Conservation (phyloP, 352 stramenopile species). For the Vaucheria bursata region DNA sequence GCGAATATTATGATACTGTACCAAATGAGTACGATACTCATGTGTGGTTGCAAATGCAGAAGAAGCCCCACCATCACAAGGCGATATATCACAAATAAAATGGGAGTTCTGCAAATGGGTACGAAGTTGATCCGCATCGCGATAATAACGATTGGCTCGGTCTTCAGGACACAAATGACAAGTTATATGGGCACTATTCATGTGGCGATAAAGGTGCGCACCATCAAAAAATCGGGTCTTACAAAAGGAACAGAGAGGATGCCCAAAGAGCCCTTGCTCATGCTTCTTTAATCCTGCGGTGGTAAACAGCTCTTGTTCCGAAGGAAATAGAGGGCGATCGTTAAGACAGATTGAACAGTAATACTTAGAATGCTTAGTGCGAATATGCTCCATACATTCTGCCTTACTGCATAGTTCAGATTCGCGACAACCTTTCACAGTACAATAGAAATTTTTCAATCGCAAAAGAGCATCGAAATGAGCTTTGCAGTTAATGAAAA, state of each 20-base stretch:
- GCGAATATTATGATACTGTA: conserved; percentile 25
- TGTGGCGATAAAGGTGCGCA: conserved; percentile 45
- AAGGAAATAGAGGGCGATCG: conserved; percentile 43
- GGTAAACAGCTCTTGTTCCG: conserved; percentile 49
- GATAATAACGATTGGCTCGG: conserved; percentile 33
- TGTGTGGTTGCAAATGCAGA: conserved; percentile 18
- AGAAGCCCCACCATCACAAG: conserved; percentile 11
- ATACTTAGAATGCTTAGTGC: conserved; percentile 4
- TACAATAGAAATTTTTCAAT: conserved; percentile 16
- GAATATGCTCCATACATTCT: too few relatives aligned
- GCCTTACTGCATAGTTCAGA: too few relatives aligned
- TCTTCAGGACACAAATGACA: conserved; percentile 47
- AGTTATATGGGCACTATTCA: conserved; percentile 46
- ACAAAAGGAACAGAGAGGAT: conserved; percentile 50
- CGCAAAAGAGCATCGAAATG: conserved; percentile 53
- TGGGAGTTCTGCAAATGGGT: conserved; percentile 33
- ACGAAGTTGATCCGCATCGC: conserved; percentile 23
- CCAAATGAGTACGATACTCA: conserved; percentile 22
- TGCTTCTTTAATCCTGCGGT: conserved; percentile 38
- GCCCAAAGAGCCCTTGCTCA: conserved; percentile 20
- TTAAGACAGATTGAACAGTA: conserved; percentile 39
- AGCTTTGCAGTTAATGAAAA: conserved; percentile 62
- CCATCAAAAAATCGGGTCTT: conserved; percentile 43
- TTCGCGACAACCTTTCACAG: conserved; percentile 14
- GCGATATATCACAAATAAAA: conserved; percentile 22